Base-by-base conservation (phyloP, 2,329 filamentous ascomycete genomes). In the Verticillium isaacii region DNA sequence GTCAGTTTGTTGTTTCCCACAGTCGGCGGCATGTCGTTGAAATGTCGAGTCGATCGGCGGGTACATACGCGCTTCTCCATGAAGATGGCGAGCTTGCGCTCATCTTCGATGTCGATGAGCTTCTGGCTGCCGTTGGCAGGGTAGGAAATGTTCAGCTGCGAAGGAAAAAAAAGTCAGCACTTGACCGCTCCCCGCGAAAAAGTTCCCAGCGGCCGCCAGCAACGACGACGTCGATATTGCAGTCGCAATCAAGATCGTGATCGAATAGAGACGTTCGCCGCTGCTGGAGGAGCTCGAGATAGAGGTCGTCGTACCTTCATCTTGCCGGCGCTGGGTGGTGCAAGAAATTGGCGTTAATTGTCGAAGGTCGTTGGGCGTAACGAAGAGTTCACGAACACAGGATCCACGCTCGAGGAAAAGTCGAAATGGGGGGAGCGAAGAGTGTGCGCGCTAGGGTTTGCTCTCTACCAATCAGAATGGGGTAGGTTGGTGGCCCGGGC, bases 61-160 rank as follows among this genome's bases (percentile, higher is more conserved):
- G 29, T 69, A 86, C 87, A 78, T 88, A 90, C 90, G 83, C 92
- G 91, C 88, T 93, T 93, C 82, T 98, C 95, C 90, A 97, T 93
- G 89, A 98, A 98, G 85, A 95, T 87, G 80, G 92, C 91, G 81
- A 98, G 89, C 89, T 97, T 97, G 85, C 93, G 93, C 84, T 99
- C 96, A 91, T 99, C 96, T 78, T 99, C 95, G 75, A 99, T 85
- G 74, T 99, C 96, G 85, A 99, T 89, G 80, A 99, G 88, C 88
- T 99, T 99, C 84, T 99, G 95, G 78, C 93, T 95, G 89, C 95
- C 95, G 85, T 98, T 98, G 89, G 94, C 92, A 84, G 95, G 95
- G 89, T 93, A 96, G 74, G 82, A 85, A 75, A 87, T 85, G 84
- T 87, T 87, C 81, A 87, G 80, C 84, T 85, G 65, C 64, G 68